These are phyloP conservation scores for Mortierella sp. DNA, from an alignment of 371 early-diverging fungal genomes.

Conservation along the genomic window DNA sequence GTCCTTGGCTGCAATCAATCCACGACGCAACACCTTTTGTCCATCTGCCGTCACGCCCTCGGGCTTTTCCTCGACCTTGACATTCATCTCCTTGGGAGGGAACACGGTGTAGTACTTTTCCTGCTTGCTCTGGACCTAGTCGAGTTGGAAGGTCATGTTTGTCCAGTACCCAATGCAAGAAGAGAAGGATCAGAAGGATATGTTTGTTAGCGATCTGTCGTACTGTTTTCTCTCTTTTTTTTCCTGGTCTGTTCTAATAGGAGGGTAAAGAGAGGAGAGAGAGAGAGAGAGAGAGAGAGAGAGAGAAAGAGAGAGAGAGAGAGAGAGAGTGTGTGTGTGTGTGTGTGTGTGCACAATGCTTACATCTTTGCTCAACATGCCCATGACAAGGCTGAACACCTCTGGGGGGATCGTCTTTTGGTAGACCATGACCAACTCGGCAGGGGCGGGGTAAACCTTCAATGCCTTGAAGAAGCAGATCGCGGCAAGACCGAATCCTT, in stretches of 20 bases:
- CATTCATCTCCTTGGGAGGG: slow-evolving; percentile 77
- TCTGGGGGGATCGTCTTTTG: slow-evolving; percentile 88
- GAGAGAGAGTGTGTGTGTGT: too few relatives aligned
- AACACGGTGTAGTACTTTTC: slow-evolving; percentile 79
- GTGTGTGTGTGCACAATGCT: slow-evolving; percentile 53
- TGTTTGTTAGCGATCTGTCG: too few relatives aligned
- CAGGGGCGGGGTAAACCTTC: slow-evolving; percentile 91
- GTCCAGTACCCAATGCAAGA: slow-evolving; percentile 24
- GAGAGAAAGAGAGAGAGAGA: too few relatives aligned
- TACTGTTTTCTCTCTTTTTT: too few relatives aligned
- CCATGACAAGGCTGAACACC: slow-evolving; percentile 84
- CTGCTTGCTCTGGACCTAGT: slow-evolving; percentile 74
- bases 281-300: too few relatives aligned
- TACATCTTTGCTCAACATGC: slow-evolving; percentile 89
- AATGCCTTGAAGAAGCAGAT: slow-evolving; percentile 88
- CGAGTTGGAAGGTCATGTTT: background rate
- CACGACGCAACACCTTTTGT: slow-evolving; percentile 61
- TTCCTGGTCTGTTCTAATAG: too few relatives aligned
- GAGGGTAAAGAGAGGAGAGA: slow-evolving; percentile 19
- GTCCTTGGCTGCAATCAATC: slow-evolving; percentile 72
- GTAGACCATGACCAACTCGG: slow-evolving; percentile 90
- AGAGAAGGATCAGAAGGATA: too few relatives aligned
- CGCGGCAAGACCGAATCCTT: slow-evolving; percentile 80
- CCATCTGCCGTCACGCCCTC: slow-evolving; percentile 56
- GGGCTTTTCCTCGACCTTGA: slow-evolving; percentile 69